phyloP scores from a whole-genome alignment of 2,329 filamentous ascomycete species.

The Aspergillus awamori region DNA sequence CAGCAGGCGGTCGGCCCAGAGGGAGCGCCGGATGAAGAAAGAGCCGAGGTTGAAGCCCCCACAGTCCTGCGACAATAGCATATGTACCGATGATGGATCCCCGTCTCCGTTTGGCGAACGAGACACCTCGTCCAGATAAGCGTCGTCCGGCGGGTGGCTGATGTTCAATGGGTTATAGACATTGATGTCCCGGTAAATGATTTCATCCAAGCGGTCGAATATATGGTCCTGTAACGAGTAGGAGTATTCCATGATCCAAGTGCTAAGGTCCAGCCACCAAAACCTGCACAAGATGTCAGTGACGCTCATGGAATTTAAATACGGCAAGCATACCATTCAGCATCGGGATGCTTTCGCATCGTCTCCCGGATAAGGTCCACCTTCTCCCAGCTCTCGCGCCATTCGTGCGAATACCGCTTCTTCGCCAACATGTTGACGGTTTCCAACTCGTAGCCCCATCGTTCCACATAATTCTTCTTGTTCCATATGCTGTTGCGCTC shows the following conservation, averaged over 20 bases:
- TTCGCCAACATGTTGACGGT: slow-evolving; percentile 98
- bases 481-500: slow-evolving; percentile 95
- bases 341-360: slow-evolving; percentile 90
- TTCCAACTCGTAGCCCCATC: slow-evolving; percentile 94
- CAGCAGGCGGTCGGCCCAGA: slow-evolving; percentile 87
- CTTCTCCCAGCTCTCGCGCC: slow-evolving; percentile 99
- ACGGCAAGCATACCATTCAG: slow-evolving; percentile 75
- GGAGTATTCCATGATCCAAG: slow-evolving; percentile 94
- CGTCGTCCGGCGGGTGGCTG: slow-evolving; percentile 73
- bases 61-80: slow-evolving; percentile 91
- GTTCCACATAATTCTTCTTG: slow-evolving; percentile 82
- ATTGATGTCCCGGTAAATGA: slow-evolving; percentile 94
- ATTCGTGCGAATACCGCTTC: slow-evolving; percentile 97
- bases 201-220: slow-evolving; percentile 74
- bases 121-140: slow-evolving; percentile 75
- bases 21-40: slow-evolving; percentile 83
- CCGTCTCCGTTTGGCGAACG: slow-evolving; percentile 77
- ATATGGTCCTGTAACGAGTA: slow-evolving; percentile 89
- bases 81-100: slow-evolving; percentile 75
- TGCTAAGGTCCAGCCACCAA: slow-evolving; percentile 98
- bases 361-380: slow-evolving; percentile 88
- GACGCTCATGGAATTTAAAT: background rate
- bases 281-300: slow-evolving; percentile 64
- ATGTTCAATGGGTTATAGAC: slow-evolving; percentile 94
- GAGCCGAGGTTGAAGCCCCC: slow-evolving; percentile 94